Percentiles rank a stretch among this genome's conserved stretches.
Evolutionary conservation across 495 filamentous ascomycete genomes (phyloP).

Genomic region (Apodospora peruviana): DNA sequence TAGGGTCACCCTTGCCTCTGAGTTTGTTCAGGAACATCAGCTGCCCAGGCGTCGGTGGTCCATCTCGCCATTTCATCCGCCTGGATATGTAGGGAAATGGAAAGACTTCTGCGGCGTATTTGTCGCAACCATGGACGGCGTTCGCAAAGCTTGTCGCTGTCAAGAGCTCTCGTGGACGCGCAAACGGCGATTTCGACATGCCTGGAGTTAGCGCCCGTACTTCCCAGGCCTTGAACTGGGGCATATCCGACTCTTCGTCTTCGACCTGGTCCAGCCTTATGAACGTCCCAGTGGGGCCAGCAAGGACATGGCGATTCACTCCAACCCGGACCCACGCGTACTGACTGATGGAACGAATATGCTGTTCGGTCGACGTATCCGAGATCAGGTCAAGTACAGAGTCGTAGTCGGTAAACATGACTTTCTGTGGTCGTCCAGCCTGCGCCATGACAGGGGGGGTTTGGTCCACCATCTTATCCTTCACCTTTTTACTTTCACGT

Average conservation of each 20-base stretch:
- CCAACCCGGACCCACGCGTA: constrained; percentile 76
- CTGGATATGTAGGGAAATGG: constrained; percentile 52
- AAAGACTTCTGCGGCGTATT: constrained; percentile 62
- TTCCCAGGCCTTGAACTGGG: constrained; percentile 32
- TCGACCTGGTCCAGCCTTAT: constrained; percentile 54
- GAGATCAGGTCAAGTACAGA: constrained; percentile 79
- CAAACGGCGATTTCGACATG: constrained; percentile 53
- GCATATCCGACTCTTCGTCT: constrained; percentile 9
- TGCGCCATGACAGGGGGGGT: neutral
- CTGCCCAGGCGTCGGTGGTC: constrained; percentile 63
- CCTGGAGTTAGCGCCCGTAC: constrained; percentile 29
- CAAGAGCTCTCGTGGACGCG: constrained; percentile 61
- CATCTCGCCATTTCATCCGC: constrained; percentile 59
- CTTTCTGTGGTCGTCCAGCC: constrained; percentile 21
- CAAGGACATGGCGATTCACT: constrained; percentile 60
- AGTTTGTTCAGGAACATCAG: constrained; percentile 67
- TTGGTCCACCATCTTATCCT: constrained; percentile 25
- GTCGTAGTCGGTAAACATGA: constrained; percentile 84
- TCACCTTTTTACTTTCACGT: constrained; percentile 38
- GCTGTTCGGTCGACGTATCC: constrained; percentile 70
- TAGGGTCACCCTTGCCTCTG: constrained; percentile 45
- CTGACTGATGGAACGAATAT: constrained; percentile 69
- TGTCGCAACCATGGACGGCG: constrained; percentile 79
- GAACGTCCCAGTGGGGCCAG: constrained; percentile 47
- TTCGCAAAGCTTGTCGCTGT: constrained; percentile 53